These are phyloP conservation scores for Fistulinella prunicolor DNA, from an alignment of 768 basidiomycete genomes.

Conservation along the genomic window DNA sequence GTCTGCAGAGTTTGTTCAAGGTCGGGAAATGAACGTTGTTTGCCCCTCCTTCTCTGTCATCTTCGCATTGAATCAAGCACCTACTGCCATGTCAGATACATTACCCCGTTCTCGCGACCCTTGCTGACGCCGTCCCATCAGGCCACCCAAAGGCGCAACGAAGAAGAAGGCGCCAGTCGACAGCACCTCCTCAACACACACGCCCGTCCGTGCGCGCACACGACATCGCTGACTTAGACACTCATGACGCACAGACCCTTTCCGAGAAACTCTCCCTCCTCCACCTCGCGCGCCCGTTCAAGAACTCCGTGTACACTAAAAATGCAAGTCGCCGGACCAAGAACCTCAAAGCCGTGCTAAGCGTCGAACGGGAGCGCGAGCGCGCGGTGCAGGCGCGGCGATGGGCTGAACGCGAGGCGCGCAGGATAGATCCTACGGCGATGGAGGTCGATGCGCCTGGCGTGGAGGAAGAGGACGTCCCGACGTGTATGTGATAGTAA, in stretches of 20 bases:
- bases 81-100: no score
- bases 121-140: no score
- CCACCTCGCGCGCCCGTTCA: conserved; percentile 72
- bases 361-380: conserved; percentile 77
- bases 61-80: no score
- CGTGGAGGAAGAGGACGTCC: conserved; percentile 54
- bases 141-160: conserved; percentile 32
- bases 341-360: conserved; percentile 75
- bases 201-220: conserved; percentile 18
- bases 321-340: conserved; percentile 72
- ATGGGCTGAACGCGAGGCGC: conserved; percentile 44
- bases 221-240: no score
- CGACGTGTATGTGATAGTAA: conserved; percentile 57
- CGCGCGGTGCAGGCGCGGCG: conserved; percentile 60
- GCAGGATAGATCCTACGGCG: no score
- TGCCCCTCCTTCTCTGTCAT: no score
- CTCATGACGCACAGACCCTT: conserved; percentile 55
- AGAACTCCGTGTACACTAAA: conserved; percentile 67
- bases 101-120: no score
- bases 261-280: conserved; percentile 75
- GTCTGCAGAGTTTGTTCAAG: no score
- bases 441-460: conserved; percentile 64
- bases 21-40: no score
- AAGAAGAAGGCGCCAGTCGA: conserved; percentile 15
- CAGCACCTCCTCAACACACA: conserved; percentile 5